Evolutionary conservation across 2,329 filamentous ascomycete genomes (phyloP).

Genomic region (Alternaria sp.): DNA sequence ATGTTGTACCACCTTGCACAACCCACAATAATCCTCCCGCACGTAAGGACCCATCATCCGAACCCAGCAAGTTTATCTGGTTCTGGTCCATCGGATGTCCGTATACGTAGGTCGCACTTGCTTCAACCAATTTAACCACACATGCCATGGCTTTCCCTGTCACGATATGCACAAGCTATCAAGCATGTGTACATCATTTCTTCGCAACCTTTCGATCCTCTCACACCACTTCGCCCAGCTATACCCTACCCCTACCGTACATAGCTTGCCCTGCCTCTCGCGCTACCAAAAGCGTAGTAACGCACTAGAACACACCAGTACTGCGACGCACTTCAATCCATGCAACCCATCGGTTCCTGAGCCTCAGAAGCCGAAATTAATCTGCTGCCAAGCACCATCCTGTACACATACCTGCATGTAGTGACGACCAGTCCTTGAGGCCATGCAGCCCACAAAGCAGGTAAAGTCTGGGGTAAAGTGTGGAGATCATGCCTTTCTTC

Average conservation of each 20-base stretch:
- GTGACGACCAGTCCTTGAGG: background rate
- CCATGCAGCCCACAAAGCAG: background rate
- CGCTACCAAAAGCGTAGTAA: background rate
- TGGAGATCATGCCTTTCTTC: background rate
- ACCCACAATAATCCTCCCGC: background rate
- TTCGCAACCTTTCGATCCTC: background rate
- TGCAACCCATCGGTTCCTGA: conserved; percentile 26
- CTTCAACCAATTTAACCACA: background rate
- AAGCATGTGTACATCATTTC: background rate
- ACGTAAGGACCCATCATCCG: background rate
- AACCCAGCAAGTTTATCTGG: conserved; percentile 1
- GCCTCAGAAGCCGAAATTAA: conserved; percentile 27
- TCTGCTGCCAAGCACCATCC: background rate
- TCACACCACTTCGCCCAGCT: background rate
- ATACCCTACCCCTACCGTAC: background rate
- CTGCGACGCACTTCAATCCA: background rate
- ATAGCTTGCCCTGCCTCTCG: background rate
- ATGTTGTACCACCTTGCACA: background rate
- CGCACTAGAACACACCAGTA: background rate
- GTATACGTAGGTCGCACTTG: background rate
- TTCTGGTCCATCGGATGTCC: background rate
- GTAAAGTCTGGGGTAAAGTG: conserved; percentile 26
- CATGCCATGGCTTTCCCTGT: background rate
- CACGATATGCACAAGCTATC: conserved; percentile 1
- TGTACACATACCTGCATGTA: background rate